phyloP scores from a whole-genome alignment of 768 basidiomycete genomes.

The Russula lepida region DNA sequence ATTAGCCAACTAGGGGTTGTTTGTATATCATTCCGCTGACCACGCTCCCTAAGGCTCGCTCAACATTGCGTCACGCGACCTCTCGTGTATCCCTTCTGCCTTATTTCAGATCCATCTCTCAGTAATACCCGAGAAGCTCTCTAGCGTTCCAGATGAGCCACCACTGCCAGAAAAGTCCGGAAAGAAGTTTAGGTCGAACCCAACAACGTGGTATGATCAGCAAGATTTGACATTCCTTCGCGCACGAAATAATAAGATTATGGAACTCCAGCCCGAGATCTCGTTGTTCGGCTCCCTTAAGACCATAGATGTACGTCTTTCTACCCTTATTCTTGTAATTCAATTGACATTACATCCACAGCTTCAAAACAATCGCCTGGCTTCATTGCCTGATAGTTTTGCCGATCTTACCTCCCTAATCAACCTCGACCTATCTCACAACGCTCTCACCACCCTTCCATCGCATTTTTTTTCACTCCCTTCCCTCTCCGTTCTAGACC shows the following conservation, averaged over 20 bases:
- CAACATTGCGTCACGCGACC: conserved; percentile 65
- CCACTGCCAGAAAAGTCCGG: conserved; percentile 29
- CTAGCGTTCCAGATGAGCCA: conserved; percentile 56
- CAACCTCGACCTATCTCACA: conserved; percentile 66
- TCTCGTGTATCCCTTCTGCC: conserved; percentile 66
- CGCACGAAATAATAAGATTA: conserved; percentile 72
- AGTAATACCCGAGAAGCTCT: conserved; percentile 60
- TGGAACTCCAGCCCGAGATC: conserved; percentile 74
- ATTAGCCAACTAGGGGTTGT: background rate
- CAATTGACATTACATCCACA: conserved; percentile 25
- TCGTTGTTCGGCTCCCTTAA: conserved; percentile 80
- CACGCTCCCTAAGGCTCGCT: conserved; percentile 49
- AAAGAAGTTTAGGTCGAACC: conserved; percentile 35
- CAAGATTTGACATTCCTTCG: conserved; percentile 71
- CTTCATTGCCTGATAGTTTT: conserved; percentile 53
- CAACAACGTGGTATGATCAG: conserved; percentile 66
- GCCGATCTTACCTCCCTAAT: conserved; percentile 61
- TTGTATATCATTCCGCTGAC: conserved; percentile 34
- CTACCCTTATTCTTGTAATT: background rate
- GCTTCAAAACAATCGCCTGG: conserved; percentile 70
- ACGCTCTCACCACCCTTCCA: conserved; percentile 55
- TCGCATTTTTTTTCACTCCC: conserved; percentile 60
- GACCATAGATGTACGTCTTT: conserved; percentile 56
- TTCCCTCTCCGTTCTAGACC: conserved; percentile 52
- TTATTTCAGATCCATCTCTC: conserved; percentile 77